phyloP scores from a whole-genome alignment of 1,284 basidiomycete genomes.

The Anthracocystis walkeri region DNA sequence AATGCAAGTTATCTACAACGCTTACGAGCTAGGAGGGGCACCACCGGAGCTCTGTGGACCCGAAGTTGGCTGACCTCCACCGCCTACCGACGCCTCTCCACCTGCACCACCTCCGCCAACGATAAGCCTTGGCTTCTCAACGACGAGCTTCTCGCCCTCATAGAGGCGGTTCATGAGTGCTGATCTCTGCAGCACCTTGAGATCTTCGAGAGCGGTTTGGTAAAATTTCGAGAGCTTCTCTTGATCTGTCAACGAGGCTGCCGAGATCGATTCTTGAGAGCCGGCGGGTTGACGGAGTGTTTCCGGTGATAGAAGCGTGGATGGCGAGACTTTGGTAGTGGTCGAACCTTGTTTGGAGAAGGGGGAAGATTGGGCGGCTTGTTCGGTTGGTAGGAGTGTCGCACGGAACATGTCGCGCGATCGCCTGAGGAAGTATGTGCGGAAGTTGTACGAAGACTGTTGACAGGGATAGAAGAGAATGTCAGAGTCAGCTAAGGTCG shows the following conservation, averaged over 20 bases:
- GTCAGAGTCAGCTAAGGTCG: neutral
- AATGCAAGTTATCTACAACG: conserved; percentile 3
- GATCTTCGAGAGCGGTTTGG: conserved; percentile 59
- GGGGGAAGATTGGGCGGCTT: conserved; percentile 53
- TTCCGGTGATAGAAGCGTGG: conserved; percentile 50
- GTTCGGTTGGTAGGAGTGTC: conserved; percentile 46
- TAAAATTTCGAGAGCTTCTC: conserved; percentile 60
- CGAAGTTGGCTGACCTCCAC: conserved; percentile 47
- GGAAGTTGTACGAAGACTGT: conserved; percentile 69
- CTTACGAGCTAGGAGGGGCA: conserved; percentile 42
- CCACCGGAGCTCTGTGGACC: conserved; percentile 49
- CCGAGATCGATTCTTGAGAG: conserved; percentile 29
- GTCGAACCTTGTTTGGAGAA: conserved; percentile 57
- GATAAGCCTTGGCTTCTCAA: conserved; percentile 63
- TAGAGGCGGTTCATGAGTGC: conserved; percentile 67
- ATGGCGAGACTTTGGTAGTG: conserved; percentile 56
- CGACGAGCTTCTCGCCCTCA: conserved; percentile 66
- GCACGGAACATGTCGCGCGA: conserved; percentile 67
- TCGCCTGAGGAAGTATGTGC: conserved; percentile 68
- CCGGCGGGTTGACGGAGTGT: conserved; percentile 24
- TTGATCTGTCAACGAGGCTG: conserved; percentile 37
- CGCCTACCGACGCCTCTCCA: conserved; percentile 47
- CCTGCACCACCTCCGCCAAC: conserved; percentile 59
- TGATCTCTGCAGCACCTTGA: conserved; percentile 64
- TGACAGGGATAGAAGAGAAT: neutral